These are phyloP conservation scores for Cryptosporidium andersoni DNA, from an alignment of 169 alveolate genomes.

Conservation along the genomic window DNA sequence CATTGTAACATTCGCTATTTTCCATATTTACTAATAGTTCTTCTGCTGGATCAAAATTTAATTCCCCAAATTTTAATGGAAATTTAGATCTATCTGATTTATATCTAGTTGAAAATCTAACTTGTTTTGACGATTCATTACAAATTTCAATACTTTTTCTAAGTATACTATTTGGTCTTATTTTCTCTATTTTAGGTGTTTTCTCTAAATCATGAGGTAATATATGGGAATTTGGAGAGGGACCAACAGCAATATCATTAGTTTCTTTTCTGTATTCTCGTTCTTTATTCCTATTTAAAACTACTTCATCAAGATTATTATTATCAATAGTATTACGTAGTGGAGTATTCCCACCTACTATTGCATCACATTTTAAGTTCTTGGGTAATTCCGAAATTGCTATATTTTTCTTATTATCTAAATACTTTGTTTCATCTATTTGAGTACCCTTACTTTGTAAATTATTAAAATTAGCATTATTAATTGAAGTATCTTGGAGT, in stretches of 20 bases:
- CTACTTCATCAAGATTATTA: neutral
- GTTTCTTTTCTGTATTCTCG: neutral
- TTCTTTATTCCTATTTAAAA: neutral
- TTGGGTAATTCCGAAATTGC: neutral
- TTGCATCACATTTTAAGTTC: constrained; percentile 41
- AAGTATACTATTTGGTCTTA: constrained; percentile 27
- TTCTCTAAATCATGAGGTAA: neutral
- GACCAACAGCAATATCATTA: constrained; percentile 66
- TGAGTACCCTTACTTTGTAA: neutral
- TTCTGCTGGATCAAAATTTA: constrained; percentile 56
- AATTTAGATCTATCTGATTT: neutral
- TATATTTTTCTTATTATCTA: neutral
- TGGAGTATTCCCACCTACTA: constrained; percentile 71
- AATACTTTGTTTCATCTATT: neutral
- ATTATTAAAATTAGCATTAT: neutral
- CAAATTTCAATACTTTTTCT: constrained; percentile 46
- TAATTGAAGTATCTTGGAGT: neutral
- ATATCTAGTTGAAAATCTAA: constrained; percentile 27
- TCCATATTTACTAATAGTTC: constrained; percentile 34
- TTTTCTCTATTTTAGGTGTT: neutral
- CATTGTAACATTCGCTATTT: neutral
- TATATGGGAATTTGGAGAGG: constrained; percentile 28
- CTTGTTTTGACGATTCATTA: constrained; percentile 51
- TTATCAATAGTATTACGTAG: constrained; percentile 2
- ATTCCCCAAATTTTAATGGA: constrained; percentile 17